phyloP scores from a whole-genome alignment of 1,139 yeast species.

The Saccharomyces pastorianus region DNA sequence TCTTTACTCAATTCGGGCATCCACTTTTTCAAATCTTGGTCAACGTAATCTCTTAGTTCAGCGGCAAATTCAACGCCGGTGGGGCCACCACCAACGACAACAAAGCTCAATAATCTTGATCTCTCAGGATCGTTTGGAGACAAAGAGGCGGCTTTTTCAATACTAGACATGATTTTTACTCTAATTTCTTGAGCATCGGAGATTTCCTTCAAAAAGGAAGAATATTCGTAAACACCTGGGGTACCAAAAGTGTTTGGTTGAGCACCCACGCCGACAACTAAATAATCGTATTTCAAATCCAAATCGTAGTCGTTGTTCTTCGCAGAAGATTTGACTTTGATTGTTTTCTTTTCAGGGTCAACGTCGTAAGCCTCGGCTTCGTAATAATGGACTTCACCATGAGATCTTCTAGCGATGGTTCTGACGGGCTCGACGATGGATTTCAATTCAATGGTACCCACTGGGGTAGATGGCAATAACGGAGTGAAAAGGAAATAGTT shows the following conservation, averaged over 20 bases:
- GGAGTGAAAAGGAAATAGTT: constrained; percentile 94
- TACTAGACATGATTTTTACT: constrained; percentile 65
- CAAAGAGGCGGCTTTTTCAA: constrained; percentile 74
- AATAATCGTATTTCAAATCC: constrained; percentile 59
- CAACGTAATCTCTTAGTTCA: constrained; percentile 87
- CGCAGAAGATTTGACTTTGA: constrained; percentile 43
- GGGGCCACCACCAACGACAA: constrained; percentile 94
- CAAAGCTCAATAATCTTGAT: constrained; percentile 70
- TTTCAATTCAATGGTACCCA: constrained; percentile 85
- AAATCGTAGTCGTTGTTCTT: constrained; percentile 37
- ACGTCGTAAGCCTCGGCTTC: constrained; percentile 88
- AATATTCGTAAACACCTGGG: constrained; percentile 86
- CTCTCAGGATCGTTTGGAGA: constrained; percentile 71
- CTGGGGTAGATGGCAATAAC: constrained; percentile 84
- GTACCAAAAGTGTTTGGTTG: constrained; percentile 88
- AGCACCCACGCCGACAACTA: constrained; percentile 88
- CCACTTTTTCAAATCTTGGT: constrained; percentile 83
- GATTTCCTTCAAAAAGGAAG: constrained; percentile 78
- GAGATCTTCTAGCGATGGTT: constrained; percentile 59
- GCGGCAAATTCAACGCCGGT: constrained; percentile 97
- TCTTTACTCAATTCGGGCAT: constrained; percentile 79
- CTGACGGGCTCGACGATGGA: constrained; percentile 85
- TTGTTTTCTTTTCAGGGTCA: constrained; percentile 56
- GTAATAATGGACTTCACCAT: constrained; percentile 74
- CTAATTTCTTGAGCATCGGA: constrained; percentile 75